Conservation (phyloP, 345 rosid species). For the Acer yangbiense region DNA sequence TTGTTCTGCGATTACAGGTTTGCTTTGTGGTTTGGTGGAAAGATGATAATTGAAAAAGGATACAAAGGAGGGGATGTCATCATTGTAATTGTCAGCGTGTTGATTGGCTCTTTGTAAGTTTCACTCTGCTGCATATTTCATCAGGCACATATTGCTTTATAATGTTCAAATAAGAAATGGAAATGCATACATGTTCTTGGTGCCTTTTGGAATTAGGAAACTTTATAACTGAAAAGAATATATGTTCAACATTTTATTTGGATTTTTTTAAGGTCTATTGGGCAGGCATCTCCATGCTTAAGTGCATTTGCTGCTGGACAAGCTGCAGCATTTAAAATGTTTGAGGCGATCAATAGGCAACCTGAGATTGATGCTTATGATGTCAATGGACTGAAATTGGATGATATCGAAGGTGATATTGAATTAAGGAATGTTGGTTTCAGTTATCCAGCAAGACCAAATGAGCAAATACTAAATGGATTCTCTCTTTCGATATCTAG, state of each 20-base stretch:
- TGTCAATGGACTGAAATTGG: conserved; percentile 36
- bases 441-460: conserved; percentile 69
- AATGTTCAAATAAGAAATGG: neutral
- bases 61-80: conserved; percentile 62
- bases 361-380: conserved; percentile 59
- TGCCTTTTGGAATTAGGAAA: no score
- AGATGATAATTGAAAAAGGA: conserved; percentile 60
- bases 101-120: conserved; percentile 65
- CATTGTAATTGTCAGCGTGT: conserved; percentile 51
- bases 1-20: conserved; percentile 50
- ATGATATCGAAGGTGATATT: conserved; percentile 53
- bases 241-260: neutral
- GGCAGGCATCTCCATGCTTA: conserved; percentile 62
- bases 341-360: conserved; percentile 54
- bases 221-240: no score
- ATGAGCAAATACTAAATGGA: conserved; percentile 49
- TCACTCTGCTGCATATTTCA: neutral
- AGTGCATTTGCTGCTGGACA: conserved; percentile 63
- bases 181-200: no score
- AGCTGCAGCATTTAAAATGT: conserved; percentile 71
- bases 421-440: conserved; percentile 58
- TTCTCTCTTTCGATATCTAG: conserved; percentile 56
- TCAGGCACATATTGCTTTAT: neutral
- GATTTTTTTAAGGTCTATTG: conserved; percentile 53
- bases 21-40: conserved; percentile 69